Base-by-base conservation (phyloP, 2,329 filamentous ascomycete genomes). In the Fusarium tupiense region DNA sequence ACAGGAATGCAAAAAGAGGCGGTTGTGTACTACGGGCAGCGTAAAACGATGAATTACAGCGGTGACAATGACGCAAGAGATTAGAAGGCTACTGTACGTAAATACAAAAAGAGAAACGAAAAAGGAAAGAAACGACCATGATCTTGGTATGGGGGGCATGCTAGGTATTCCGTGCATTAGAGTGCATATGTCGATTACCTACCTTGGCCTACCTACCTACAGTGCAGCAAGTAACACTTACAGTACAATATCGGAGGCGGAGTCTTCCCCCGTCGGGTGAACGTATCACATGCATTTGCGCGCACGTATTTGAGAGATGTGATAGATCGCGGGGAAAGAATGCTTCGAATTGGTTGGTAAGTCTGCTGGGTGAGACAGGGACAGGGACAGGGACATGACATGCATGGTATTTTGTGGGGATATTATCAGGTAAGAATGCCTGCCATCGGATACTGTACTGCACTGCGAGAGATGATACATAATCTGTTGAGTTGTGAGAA, bases 291-390 rank as follows among this genome's bases (percentile, higher is more conserved):
- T 24, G 22, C 19, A 33, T 52, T 20, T 33, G 47, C 17, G 31
- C 47, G 22, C 16, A 16, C 33, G 8, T 24, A 35, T 50, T 73
- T 67, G 31, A 57, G 53, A 74, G 37, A 74, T 74, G 59, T 74
- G 71, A 74, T 69, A 74, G 62, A 74, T 74, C 49, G 60, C 35
- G 59, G 64, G 59, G 67, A 59, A 69, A 64, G 66, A 60, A 73
- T 66, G 61, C 33, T 29, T 44, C 37, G 41, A 61, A 44, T 31
- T 59, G 60, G 67, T 71, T 57, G 46, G 52, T 37, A 52, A n/a
- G 37, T 38, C 44, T 44, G 31, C 49, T 13, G 17, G 19, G 5
- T 5, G 11, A 54, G 52, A 54, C 52, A 37, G 31, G 49, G 47
- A 50, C 47, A 47, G 46, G 40, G 38, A 52, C 57, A 60, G 57